Evolutionary conservation across 768 basidiomycete genomes (phyloP), one percentile per base, ranked within the genome.

Genomic region (Xerocomellus chrysenteron): DNA sequence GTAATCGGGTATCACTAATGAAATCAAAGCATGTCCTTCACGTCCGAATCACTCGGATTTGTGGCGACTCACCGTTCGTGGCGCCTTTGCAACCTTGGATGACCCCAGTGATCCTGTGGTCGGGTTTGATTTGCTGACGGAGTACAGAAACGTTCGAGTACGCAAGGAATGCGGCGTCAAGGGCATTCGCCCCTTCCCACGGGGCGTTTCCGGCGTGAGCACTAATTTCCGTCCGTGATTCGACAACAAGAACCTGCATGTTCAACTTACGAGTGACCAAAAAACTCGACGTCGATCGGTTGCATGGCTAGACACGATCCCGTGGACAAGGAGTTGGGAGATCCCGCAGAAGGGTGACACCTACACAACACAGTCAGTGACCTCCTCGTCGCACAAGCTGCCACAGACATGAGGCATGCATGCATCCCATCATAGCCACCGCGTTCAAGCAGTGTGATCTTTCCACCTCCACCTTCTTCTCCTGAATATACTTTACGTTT

Each of bases 101-200:
- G 47, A 90, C 77, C 4, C 93, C 91, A 64, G 93, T 88, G 8
- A 94, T 77, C 24, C 93, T 86, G 60, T 87, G 81, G 45, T 86
- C 82, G 0, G 94, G 93, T 68, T 86, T 85, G 56, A 93, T 84
- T 74, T 96, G 94, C 70, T 96, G 94, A 13, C 94, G 82, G 46
- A 96, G 78, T 24, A 85, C 84, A 4, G 92, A 87, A 41, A 96
- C 79, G 46, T 82, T 79, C 9, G 86, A 84, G 69, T 95, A 94
- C 0, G 92, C 88, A 10, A 92, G 73, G 68, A 94, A 88, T 1
- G 92, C 92, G 0, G 94, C 94, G 65, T 95, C 94, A 43, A 92
- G 80, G 13, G 92, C 91, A 65, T 94, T 94, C 41, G 80, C 81
- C 24, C 88, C 92, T 70, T 94, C 90, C 85, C 92, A 94, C 4